Conservation (phyloP, 1,284 basidiomycete species). For the Rhizoctonia solani region DNA sequence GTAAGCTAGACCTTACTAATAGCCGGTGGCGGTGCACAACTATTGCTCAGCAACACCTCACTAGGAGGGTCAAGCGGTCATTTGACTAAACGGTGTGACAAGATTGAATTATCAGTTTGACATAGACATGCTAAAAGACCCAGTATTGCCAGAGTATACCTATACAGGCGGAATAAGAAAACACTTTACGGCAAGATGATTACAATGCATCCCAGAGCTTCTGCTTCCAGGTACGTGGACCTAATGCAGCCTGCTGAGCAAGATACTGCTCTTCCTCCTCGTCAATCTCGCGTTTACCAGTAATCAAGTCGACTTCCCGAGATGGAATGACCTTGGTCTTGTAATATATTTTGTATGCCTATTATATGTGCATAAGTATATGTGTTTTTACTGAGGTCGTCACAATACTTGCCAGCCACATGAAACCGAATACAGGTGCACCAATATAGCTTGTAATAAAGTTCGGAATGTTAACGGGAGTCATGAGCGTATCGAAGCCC, state of each 20-base stretch:
- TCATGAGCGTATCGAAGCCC: slow-evolving; percentile 65
- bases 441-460: slow-evolving; percentile 60
- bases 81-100: too few species aligned
- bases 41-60: too few species aligned
- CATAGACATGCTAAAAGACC: background rate
- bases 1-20: background rate
- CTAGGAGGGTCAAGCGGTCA: too few species aligned
- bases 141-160: background rate
- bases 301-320: slow-evolving; percentile 64
- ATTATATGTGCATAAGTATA: background rate
- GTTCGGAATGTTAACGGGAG: slow-evolving; percentile 55
- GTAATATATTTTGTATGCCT: slow-evolving; percentile 60
- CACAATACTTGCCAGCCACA: slow-evolving; percentile 49
- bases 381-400: background rate
- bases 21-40: background rate
- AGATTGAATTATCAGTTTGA: background rate
- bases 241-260: slow-evolving; percentile 46
- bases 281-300: slow-evolving; percentile 65
- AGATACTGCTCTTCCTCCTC: slow-evolving; percentile 62
- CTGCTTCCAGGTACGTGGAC: slow-evolving; percentile 39
- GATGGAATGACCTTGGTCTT: slow-evolving; percentile 57
- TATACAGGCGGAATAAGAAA: background rate
- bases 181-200: background rate
- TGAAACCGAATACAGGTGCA: slow-evolving; percentile 55
- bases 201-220: slow-evolving; percentile 40